Evolutionary conservation across 106 monocot species (phyloP), one percentile per base, ranked within the genome.

Genomic region (Phalaenopsis aphrodite): DNA sequence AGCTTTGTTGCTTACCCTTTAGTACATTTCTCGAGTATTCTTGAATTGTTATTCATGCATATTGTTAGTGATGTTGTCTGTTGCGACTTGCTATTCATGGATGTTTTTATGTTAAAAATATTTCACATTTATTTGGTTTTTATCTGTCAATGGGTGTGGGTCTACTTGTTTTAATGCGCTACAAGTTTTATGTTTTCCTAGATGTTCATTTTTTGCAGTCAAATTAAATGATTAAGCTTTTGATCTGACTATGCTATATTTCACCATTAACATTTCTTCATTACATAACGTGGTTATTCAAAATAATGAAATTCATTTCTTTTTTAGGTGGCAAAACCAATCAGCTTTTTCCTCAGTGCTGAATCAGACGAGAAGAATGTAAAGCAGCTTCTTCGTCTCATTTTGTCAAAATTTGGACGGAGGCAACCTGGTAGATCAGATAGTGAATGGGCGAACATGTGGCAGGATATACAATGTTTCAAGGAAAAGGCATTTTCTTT

Each of bases 341-440:
- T 97, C 37, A 85, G 83, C 42, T 94, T 90, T 84, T 90, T 97
- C 81, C 75, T 83, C 36, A 49, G 42, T 56, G 84, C 86, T 43
- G 84, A 94, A 61, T 92, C 81, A 75, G 94, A 97, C 38, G 88
- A 92, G 61, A 97, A 94, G 86, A 90, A 89, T 81, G 86, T 94
- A 52, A 94, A 90, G 75, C 97, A 97, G 78, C 85, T 97, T 75
- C 58, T 97, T 81, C 94, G 94, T 71, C 88, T 97, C 41, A 86
- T 97, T 79, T 80, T 97, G 21, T 97, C 97, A 57, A 97, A 94
- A 85, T 97, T 94, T 89, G 88, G 92, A 46, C 90, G 94, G 36
- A 79, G 90, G 23, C 97, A 94, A 55, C 92, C 92, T 41, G 79
- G 76, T 77, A 86, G 87, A 81, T 83, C 93, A 75, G 97, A 97